Base-by-base conservation (phyloP, 495 filamentous ascomycete species). In the Podospora australis region DNA sequence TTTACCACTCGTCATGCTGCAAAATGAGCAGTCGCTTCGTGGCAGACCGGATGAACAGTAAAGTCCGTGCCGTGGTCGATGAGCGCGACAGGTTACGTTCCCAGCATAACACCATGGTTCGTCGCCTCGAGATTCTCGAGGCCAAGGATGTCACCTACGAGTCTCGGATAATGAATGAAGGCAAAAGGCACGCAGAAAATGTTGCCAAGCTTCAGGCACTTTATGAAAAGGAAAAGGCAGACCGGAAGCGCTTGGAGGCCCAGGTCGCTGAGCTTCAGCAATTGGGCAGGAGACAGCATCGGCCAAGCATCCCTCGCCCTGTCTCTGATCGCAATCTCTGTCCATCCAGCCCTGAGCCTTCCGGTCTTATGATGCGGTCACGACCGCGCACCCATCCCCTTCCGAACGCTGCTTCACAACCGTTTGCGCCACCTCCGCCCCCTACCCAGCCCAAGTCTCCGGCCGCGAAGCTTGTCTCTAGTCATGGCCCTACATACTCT, bases 1-100 rank as follows among this genome's bases (percentile, higher is more conserved):
- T 71, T 6, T 72, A 72, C 52, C 67, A 71, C 51, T 59, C 56
- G 3, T 36, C 44, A 0, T 71, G 68, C 56, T 72, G 69, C 52
- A 66, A 62, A 23, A 64, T 51, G 43, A 62, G 52, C 46, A 57
- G 39, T 23, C 58, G 61, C 0, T 64, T 56, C 25, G 35, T 68
- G n/a, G 65, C 60, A 6, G 55, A 60, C 1, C 52, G 53, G 11
- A 58, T 68, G 42, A 63, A 62, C 46, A 53, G 46, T 6, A 50
- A 34, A 20, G 43, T 58, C 28, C 59, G 48, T 24, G 22, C 49
- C 4, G 53, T 39, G 9, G 44, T 53, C 2, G 54, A 64, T 10
- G 63, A 67, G 46, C 46, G 60, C 4, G 53, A 65, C 29, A 56
- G 58, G 13, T 17, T 66, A 39, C 54, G 44, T 9, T 29, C 28